A percentile compares a stretch with the other conserved stretches of the same genome.
Evolutionary conservation across 805 yeast species (phyloP).

Genomic region (Yarrowia divulgata): DNA sequence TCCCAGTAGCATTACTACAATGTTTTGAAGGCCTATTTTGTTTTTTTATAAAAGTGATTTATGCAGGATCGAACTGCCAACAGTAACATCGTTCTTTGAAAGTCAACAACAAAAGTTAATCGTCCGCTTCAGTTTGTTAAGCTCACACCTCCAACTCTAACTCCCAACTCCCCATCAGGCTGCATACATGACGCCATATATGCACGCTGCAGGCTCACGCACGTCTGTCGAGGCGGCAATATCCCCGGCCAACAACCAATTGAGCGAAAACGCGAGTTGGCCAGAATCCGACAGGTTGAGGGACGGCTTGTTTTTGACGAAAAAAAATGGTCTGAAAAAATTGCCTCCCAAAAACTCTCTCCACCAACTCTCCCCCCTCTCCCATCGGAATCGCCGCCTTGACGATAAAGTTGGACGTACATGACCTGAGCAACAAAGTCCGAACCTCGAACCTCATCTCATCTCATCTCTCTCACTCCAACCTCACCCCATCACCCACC

Average conservation of each 20-base stretch:
- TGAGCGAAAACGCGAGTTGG: neutral
- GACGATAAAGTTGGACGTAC: constrained; percentile 16
- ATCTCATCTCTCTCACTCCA: neutral
- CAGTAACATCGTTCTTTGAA: too few species aligned
- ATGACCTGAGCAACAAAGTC: constrained; percentile 15
- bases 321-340: too few species aligned
- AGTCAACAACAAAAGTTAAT: too few species aligned
- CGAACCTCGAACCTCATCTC: neutral
- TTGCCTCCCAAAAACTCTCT: too few species aligned
- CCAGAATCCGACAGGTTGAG: neutral
- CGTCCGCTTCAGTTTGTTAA: too few species aligned
- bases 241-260: neutral
- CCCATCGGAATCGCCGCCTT: constrained; percentile 3
- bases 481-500: neutral
- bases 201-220: neutral
- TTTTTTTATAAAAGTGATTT: too few species aligned
- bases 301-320: too few species aligned
- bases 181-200: neutral
- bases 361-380: neutral
- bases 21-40: too few species aligned
- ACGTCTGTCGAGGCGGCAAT: neutral
- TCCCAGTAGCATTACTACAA: too few species aligned
- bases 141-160: too few species aligned
- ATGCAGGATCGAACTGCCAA: too few species aligned
- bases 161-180: too few species aligned